A percentile compares a stretch with the other conserved stretches of the same genome.
These are phyloP conservation scores for Parsonsia alboflavescens DNA, from an alignment of 257 asterid genomes.

Conservation along the genomic window DNA sequence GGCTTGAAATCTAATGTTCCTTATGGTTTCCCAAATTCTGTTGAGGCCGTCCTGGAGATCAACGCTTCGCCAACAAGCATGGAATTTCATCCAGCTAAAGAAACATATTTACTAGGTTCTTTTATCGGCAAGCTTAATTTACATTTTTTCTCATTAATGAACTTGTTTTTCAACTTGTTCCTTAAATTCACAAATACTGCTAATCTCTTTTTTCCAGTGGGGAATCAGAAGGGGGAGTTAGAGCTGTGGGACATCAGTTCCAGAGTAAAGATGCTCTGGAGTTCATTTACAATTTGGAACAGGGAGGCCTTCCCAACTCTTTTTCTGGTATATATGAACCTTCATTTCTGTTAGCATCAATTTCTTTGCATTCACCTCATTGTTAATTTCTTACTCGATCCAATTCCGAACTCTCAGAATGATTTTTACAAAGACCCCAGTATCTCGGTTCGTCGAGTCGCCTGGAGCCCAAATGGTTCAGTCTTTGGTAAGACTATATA, in stretches of 20 bases:
- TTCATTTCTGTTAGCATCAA: background rate
- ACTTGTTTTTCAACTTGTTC: constrained; percentile 7
- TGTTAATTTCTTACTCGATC: background rate
- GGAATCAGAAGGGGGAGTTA: constrained; percentile 42
- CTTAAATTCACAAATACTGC: constrained; percentile 11
- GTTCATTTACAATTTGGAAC: too few species aligned
- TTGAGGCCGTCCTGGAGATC: constrained; percentile 37
- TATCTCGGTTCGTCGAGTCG: too few species aligned
- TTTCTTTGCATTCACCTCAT: background rate
- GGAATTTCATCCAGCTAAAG: constrained; percentile 68
- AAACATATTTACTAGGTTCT: constrained; percentile 58
- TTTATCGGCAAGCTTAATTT: constrained; percentile 5
- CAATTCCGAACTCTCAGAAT: constrained; percentile 28
- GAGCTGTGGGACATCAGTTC: constrained; percentile 57
- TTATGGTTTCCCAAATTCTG: constrained; percentile 41
- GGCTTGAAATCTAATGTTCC: constrained; percentile 21
- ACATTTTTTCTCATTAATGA: background rate
- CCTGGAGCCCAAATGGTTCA: too few species aligned
- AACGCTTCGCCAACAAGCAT: constrained; percentile 43
- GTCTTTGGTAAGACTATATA: too few species aligned
- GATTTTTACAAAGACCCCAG: constrained; percentile 25
- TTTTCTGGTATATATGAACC: constrained; percentile 41
- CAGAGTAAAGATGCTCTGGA: constrained; percentile 31
- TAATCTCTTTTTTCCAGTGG: constrained; percentile 39
- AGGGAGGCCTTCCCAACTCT: constrained; percentile 27